Evolutionary conservation across 139 green algal genomes (phyloP).

Genomic region (Pedinophyceae sp.): DNA sequence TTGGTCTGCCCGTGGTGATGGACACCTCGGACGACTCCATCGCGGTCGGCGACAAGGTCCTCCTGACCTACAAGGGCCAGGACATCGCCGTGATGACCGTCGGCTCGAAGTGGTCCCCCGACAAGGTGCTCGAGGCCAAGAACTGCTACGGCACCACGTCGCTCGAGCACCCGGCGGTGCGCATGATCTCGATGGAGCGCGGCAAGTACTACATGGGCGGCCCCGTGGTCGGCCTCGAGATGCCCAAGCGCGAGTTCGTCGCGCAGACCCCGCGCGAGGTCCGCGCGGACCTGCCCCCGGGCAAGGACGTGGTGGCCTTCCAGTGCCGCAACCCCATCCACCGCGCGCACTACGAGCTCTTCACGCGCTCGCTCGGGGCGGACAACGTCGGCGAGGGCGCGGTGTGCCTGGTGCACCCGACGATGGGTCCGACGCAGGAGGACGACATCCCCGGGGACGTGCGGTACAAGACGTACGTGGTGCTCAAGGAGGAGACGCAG

Average conservation of each 20-base stretch:
- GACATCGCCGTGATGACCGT: conserved; percentile 66
- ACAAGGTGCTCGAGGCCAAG: conserved; percentile 51
- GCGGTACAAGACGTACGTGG: conserved; percentile 80
- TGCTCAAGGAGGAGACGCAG: conserved; percentile 68
- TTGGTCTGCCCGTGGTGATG: conserved; percentile 77
- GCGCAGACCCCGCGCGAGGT: conserved; percentile 43
- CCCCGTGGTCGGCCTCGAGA: conserved; percentile 33
- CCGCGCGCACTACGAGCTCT: conserved; percentile 84
- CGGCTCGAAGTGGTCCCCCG: conserved; percentile 61
- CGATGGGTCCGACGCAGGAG: conserved; percentile 72
- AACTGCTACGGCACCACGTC: conserved; percentile 71
- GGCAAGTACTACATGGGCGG: conserved; percentile 64
- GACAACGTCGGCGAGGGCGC: conserved; percentile 46
- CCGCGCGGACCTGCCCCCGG: conserved; percentile 43
- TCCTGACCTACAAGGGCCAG: conserved; percentile 75
- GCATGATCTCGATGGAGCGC: conserved; percentile 80
- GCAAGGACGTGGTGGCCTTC: conserved; percentile 76
- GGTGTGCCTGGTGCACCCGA: conserved; percentile 79
- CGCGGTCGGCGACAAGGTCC: conserved; percentile 47
- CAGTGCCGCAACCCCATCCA: conserved; percentile 92
- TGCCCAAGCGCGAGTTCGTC: conserved; percentile 27
- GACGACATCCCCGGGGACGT: conserved; percentile 7
- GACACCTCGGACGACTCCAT: conserved; percentile 61
- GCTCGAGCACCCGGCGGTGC: conserved; percentile 85
- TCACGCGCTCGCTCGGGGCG: conserved; percentile 67